Evolutionary conservation across 805 yeast species (phyloP).

Genomic region (Pichia occidentalis): DNA sequence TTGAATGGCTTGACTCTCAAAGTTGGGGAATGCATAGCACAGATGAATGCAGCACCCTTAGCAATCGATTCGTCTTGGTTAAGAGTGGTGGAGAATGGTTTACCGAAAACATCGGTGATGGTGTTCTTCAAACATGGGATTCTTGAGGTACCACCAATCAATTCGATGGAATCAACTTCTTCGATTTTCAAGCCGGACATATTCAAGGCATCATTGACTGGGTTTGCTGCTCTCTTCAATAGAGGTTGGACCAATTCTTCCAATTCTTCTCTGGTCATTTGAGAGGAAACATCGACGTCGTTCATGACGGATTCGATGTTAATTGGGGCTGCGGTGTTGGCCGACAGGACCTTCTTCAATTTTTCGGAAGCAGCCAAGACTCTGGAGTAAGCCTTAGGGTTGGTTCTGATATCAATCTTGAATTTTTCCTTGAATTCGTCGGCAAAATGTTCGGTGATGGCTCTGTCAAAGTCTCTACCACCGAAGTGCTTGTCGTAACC

Average conservation of each 20-base stretch:
- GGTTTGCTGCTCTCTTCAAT: slow-evolving; percentile 65
- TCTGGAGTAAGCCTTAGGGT: slow-evolving; percentile 94
- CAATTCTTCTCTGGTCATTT: slow-evolving; percentile 82
- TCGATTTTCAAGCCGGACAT: slow-evolving; percentile 66
- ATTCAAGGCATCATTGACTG: slow-evolving; percentile 75
- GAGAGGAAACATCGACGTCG: slow-evolving; percentile 90
- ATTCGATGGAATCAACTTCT: slow-evolving; percentile 86
- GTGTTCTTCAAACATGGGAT: slow-evolving; percentile 87
- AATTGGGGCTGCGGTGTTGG: slow-evolving; percentile 91
- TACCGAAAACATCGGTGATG: slow-evolving; percentile 73
- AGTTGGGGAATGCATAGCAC: slow-evolving; percentile 99
- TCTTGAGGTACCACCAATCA: slow-evolving; percentile 98
- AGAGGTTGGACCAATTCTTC: slow-evolving; percentile 85
- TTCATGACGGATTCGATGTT: slow-evolving; percentile 95
- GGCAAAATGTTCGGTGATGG: slow-evolving; percentile 92
- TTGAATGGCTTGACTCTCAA: slow-evolving; percentile 98
- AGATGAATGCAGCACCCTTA: slow-evolving; percentile 97
- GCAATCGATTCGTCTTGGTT: slow-evolving; percentile 99
- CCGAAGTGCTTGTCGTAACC: slow-evolving; percentile 96
- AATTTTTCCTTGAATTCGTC: slow-evolving; percentile 85
- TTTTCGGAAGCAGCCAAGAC: slow-evolving; percentile 87
- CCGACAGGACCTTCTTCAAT: slow-evolving; percentile 93
- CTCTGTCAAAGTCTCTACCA: slow-evolving; percentile 94
- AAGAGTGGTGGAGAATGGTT: slow-evolving; percentile 84
- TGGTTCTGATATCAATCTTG: slow-evolving; percentile 85